Evolutionary conservation across 805 yeast genomes (phyloP).

Genomic region (Scheffersomyces ergatensis): DNA sequence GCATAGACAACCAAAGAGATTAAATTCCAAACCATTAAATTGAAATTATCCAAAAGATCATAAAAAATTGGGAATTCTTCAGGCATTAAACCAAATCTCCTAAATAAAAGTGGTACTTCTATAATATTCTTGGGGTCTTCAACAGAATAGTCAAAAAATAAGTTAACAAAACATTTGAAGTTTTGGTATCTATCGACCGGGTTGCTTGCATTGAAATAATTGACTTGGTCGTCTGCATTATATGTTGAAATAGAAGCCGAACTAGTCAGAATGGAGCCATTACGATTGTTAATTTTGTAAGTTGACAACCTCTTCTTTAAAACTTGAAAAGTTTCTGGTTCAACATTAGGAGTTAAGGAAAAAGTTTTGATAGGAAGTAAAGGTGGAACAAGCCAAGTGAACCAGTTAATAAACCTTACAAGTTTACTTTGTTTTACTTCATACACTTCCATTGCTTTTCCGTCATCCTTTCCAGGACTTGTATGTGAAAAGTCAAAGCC

Average conservation of each 20-base stretch:
- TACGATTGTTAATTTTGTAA: slow-evolving; percentile 2
- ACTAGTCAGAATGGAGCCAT: not conserved
- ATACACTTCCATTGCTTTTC: not conserved
- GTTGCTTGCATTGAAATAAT: not conserved
- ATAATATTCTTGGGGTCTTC: slow-evolving; percentile 17
- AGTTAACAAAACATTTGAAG: slow-evolving; percentile 12
- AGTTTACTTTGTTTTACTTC: not conserved
- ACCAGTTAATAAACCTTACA: slow-evolving; percentile 12
- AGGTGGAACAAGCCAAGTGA: slow-evolving; percentile 21
- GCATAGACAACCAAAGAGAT: slow-evolving; percentile 1
- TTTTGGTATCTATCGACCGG: slow-evolving; percentile 6
- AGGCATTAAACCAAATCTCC: slow-evolving; percentile 15
- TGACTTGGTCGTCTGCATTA: not conserved
- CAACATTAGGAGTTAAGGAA: not conserved
- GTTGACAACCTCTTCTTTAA: slow-evolving; percentile 5
- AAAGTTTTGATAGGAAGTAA: slow-evolving; percentile 8
- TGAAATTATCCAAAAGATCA: slow-evolving; percentile 10
- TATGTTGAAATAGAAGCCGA: not conserved
- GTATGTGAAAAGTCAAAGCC: slow-evolving; percentile 21
- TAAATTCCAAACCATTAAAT: slow-evolving; percentile 15
- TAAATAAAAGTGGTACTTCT: slow-evolving; percentile 23
- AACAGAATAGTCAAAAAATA: slow-evolving; percentile 20
- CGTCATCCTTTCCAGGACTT: not conserved
- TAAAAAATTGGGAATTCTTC: slow-evolving; percentile 11
- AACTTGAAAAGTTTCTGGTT: not conserved